Base-by-base conservation (phyloP, 129 eudicot genomes). In the Saussurea involucrata region DNA sequence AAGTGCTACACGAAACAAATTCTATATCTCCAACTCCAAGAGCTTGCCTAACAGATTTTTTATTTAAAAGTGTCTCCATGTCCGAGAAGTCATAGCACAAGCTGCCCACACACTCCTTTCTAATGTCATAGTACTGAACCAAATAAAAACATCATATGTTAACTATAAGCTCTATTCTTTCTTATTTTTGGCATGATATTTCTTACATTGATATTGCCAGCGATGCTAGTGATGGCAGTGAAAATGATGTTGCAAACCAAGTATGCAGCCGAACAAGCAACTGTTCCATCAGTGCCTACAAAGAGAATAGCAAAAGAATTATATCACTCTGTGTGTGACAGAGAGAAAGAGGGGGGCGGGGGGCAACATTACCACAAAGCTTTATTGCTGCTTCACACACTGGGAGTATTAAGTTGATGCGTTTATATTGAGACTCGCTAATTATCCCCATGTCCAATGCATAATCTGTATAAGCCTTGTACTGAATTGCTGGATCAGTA, bases 71-170 rank as follows among this genome's bases (percentile, higher is more conserved):
- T 4, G 78, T 72, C 73, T 87, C 97, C 97, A 92, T 81, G 84
- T 80, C 91, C 24, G 95, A 89, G 77, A 92, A 92, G 78, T 92
- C 97, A 68, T 92, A 92, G 86, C 95, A 92, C 17, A 92, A 76
- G 44, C 46, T 69, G 6, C 91, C 95, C 28, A 73, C 82, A 61
- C 97, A 89, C 71, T 80, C 78, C 85, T 89, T 92, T 71, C 97
- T 86, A 65, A 89, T 81, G 29, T 89, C 97, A 71, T 92, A 92
- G 75, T 85, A 85, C 97, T 92, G 88, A 83, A 74, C 17, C 63
- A 76, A 66, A 55, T 1, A 20, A 32, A 81, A 27, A 34, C 9
- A 3, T 17, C 13, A 12, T 28, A 5, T 18, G 27, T 74, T 36
- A 15, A 9, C 17, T 53, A 31, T 20, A 15, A 20, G 17, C 28